Evolutionary conservation across 106 monocot genomes (phyloP), one percentile per base, ranked within the genome.

Genomic region (Ottelia alismoides): DNA sequence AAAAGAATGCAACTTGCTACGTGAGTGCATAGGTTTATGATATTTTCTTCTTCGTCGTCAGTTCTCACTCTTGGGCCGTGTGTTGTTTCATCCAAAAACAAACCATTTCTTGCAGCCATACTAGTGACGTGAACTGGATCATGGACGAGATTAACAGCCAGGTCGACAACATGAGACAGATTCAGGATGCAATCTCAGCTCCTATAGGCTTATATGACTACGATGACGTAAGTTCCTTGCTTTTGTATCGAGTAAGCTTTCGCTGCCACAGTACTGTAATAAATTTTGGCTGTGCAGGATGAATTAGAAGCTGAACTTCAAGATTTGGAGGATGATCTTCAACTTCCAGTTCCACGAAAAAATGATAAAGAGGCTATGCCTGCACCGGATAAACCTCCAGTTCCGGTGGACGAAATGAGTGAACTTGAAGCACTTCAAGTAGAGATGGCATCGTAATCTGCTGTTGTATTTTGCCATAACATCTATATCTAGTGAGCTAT

Each of bases 1-100:
- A 94, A 94, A 63, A 84, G 84, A 25, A 94, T 94, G 80, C 83
- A 87, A 22, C 74, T 83, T 66, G 83, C 82, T 31, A 80, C 87
- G 92, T 92, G 53, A 72, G 92, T 26, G 25, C 11, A n/a, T n/a
- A n/a, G n/a, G n/a, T n/a, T n/a, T n/a, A n/a, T n/a, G n/a, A n/a
- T n/a, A n/a, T n/a, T n/a, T n/a, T n/a, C n/a, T n/a, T n/a, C n/a
- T n/a, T n/a, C n/a, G n/a, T n/a, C n/a, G n/a, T n/a, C n/a, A n/a
- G n/a, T n/a, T n/a, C n/a, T n/a, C n/a, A n/a, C n/a, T n/a, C n/a
- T n/a, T n/a, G n/a, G n/a, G n/a, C n/a, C n/a, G n/a, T n/a, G n/a
- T n/a, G n/a, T n/a, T n/a, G n/a, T n/a, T n/a, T n/a, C n/a, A n/a
- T n/a, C n/a, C n/a, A n/a, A n/a, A n/a, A n/a, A n/a, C n/a, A n/a